Evolutionary conservation across 345 rosid genomes (phyloP), one percentile per base, ranked within the genome.

Genomic region (Eutrema japonicum): DNA sequence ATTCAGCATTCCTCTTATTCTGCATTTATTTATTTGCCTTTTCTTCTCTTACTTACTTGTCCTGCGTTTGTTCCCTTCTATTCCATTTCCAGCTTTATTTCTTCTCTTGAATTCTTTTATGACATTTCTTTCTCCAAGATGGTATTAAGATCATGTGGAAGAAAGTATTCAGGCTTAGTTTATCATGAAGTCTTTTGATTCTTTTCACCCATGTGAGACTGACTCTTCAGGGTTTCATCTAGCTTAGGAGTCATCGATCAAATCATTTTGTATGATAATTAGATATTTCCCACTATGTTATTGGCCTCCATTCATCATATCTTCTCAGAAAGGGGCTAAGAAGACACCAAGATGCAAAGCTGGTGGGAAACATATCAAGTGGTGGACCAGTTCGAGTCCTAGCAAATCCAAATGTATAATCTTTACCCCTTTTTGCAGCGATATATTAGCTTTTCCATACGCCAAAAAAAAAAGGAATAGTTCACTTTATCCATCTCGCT

Each of bases 361-460:
- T 71, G 64, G 70, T 64, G 48, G 38, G 73, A 22, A 50, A 75
- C 10, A 82, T 83, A 74, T 72, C 75, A 79, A 89, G 80, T 78
- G 71, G 84, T 60, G 91, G 78, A 72, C 84, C 85, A 62, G 85
- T 87, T 69, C 84, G 55, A 40, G 65, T 90, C 49, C 84, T 87
- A 74, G 94, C 95, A 2, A 85, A 78, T 74, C 82, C 95, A 58
- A 87, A 92, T 81, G 96, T 92, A 85, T 76, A 82, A 80, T 66
- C 71, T 85, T 66, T 81, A 5, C 79, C 66, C 75, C 75, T 74
- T 77, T 55, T 53, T 78, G 63, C 41, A 71, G 18, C 41, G 10
- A 50, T 10, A 9, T 3, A 30, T 51, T 45, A 22, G 29, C n/a
- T 77, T 76, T 83, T 81, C 80, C 57, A 67, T 77, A 59, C 73